Conservation (phyloP, 495 filamentous ascomycete genomes). For the Evernia prunastri region DNA sequence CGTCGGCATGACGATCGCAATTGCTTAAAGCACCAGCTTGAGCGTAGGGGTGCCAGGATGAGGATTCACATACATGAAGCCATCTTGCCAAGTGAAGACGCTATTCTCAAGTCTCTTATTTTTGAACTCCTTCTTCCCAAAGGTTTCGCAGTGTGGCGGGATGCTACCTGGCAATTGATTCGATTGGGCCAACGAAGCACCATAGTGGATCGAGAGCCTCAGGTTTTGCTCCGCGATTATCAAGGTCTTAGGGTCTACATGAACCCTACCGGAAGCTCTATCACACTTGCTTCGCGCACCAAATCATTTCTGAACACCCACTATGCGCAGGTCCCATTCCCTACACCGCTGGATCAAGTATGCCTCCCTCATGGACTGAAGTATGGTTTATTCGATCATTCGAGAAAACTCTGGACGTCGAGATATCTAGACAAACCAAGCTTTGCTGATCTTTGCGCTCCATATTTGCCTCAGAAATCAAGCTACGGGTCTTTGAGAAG, state of each 20-base stretch:
- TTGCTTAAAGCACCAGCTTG: conserved; percentile 17
- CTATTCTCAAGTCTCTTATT: conserved; percentile 30
- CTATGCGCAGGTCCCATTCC: conserved; percentile 29
- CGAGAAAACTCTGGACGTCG: conserved; percentile 24
- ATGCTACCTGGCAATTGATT: conserved; percentile 40
- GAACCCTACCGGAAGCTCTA: conserved; percentile 5
- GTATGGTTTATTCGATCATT: conserved; percentile 31
- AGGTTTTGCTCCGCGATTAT: background rate
- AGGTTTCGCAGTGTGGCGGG: conserved; percentile 38
- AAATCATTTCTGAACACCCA: conserved; percentile 36
- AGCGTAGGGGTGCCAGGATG: conserved; percentile 7
- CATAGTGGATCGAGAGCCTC: conserved; percentile 2
- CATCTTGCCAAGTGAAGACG: conserved; percentile 36
- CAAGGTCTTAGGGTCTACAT: background rate
- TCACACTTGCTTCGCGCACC: conserved; percentile 35
- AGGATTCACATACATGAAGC: conserved; percentile 35
- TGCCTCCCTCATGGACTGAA: conserved; percentile 28
- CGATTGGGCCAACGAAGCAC: conserved; percentile 4
- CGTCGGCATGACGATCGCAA: conserved; percentile 13
- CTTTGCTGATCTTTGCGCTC: conserved; percentile 30
- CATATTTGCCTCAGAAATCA: conserved; percentile 27
- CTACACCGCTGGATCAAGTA: conserved; percentile 28
- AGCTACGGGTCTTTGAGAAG: conserved; percentile 22
- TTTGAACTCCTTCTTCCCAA: conserved; percentile 42
- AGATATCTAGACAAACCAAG: conserved; percentile 23